Evolutionary conservation across 2,329 filamentous ascomycete species (phyloP), one percentile per base, ranked within the genome.

Genomic region (Microsporum audouinii): DNA sequence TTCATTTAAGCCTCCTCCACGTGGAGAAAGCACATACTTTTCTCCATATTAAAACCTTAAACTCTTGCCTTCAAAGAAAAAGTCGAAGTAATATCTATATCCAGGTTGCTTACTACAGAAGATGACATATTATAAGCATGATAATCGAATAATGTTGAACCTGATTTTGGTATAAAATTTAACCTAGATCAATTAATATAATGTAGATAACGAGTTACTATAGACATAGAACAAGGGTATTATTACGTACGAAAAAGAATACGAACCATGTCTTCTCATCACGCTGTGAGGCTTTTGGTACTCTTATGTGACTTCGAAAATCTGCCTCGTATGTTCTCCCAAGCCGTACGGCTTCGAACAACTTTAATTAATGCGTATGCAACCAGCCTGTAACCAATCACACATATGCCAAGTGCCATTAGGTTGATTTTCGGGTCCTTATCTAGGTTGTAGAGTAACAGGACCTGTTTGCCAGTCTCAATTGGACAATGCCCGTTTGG

Each of bases 381-480:
- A 7, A 89, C 67, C 2, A 87, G 36, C 6, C 88, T 76, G 72
- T 91, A 91, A 5, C 81, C 77, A 1, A 90, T 77, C 1, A 85
- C 78, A 61, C 82, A 84, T 1, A 82, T 80, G 0, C 82, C 86
- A 66, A 91, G 69, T 2, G 80, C 83, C 65, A 84, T 78, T 1
- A 89, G 69, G 65, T 88, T 86, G 60, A 82, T 75, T 10, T 79
- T 76, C 0, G 84, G 81, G 66, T 87, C 77, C 8, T 79, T 82
- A 59, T 88, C 78, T 60, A 90, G 75, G 58, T 82, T 81, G 71
- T 90, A 91, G 60, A 90, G 68, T 51, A 82, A 71, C 57, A 91
- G 71, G 0, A 87, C 87, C 66, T 91, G 78, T 66, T 85, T 77
- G 0, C 88, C 88, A 0, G 80, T 86, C 55, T 80, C 76, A 47